These are phyloP conservation scores for Nepenthes gracilis DNA, from an alignment of 148 eudicot species.

Conservation along the genomic window DNA sequence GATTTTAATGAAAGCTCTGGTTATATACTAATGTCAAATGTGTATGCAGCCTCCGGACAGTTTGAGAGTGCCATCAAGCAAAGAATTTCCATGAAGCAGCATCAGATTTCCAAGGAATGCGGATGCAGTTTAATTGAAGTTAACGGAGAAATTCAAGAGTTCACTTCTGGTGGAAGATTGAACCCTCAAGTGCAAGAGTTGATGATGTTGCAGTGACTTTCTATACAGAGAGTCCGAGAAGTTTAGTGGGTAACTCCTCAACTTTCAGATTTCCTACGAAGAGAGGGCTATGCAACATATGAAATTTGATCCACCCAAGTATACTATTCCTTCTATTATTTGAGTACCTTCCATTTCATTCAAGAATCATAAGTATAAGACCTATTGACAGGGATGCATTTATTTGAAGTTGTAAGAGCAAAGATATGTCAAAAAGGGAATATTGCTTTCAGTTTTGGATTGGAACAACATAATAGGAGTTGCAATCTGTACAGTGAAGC, in stretches of 20 bases:
- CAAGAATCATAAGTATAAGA: too few species aligned
- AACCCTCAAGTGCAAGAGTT: slow-evolving; percentile 25
- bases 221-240: too few species aligned
- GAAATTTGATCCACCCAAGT: too few species aligned
- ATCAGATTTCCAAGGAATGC: slow-evolving; percentile 22
- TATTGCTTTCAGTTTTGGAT: too few species aligned
- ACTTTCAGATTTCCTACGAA: too few species aligned
- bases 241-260: too few species aligned
- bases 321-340: too few species aligned
- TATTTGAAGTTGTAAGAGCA: too few species aligned
- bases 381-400: too few species aligned
- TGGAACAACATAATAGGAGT: not conserved
- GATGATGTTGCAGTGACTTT: slow-evolving; percentile 3
- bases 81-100: slow-evolving; percentile 31
- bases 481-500: slow-evolving; percentile 16
- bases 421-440: too few species aligned
- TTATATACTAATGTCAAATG: slow-evolving; percentile 36
- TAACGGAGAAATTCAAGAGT: slow-evolving; percentile 37
- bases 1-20: slow-evolving; percentile 28
- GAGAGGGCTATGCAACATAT: too few species aligned
- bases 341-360: too few species aligned
- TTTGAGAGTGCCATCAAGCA: slow-evolving; percentile 30
- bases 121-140: slow-evolving; percentile 46
- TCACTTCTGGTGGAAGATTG: slow-evolving; percentile 31
- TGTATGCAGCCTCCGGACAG: slow-evolving; percentile 30